phyloP scores from a whole-genome alignment of 345 rosid species.

The Ceriops decandra region DNA sequence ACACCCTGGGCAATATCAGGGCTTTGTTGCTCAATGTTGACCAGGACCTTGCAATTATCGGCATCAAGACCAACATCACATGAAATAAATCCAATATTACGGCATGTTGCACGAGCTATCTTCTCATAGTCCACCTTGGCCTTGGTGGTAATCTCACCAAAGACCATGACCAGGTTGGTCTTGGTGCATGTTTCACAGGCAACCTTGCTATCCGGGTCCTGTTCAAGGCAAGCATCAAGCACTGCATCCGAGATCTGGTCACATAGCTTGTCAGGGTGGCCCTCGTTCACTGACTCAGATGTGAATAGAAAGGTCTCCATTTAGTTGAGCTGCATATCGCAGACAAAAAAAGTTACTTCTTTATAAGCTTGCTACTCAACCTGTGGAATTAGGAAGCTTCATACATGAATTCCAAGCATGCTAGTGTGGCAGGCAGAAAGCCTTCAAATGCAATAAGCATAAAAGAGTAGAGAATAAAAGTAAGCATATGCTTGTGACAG shows the following conservation, averaged over 20 bases:
- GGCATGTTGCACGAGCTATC: conserved; percentile 36
- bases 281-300: conserved; percentile 49
- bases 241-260: conserved; percentile 52
- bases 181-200: conserved; percentile 49
- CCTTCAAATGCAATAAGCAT: neutral
- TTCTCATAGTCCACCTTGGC: conserved; percentile 37
- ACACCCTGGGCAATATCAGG: conserved; percentile 40
- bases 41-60: conserved; percentile 36
- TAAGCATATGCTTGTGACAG: neutral
- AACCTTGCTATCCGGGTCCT: conserved; percentile 48
- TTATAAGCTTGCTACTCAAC: neutral
- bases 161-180: conserved; percentile 47
- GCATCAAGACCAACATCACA: conserved; percentile 36
- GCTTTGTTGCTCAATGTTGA: conserved; percentile 37
- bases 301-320: conserved; percentile 53
- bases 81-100: conserved; percentile 30
- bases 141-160: conserved; percentile 38
- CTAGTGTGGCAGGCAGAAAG: neutral
- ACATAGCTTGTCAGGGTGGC: conserved; percentile 50
- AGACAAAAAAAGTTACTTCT: neutral
- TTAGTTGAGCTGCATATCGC: conserved; percentile 14
- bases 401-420: neutral
- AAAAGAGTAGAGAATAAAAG: neutral
- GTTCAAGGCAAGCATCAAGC: conserved; percentile 45
- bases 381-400: neutral